phyloP scores from a whole-genome alignment of 345 rosid species.

The Pugionium dolabratum region DNA sequence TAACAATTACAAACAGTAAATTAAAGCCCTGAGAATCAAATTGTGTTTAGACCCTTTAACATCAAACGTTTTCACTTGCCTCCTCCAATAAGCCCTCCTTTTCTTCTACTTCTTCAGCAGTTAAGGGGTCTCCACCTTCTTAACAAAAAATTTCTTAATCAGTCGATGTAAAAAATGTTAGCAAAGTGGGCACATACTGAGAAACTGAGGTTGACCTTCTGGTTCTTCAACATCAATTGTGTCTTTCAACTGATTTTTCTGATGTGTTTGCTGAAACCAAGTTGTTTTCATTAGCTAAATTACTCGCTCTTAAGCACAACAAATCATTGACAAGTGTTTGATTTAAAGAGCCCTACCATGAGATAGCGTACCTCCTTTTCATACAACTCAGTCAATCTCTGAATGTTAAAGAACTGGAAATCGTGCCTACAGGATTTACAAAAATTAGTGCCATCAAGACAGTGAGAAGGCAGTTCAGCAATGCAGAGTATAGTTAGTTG shows the following conservation, averaged over 20 bases:
- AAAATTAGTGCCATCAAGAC: constrained; percentile 6
- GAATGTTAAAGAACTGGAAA: constrained; percentile 95
- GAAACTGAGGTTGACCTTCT: constrained; percentile 64
- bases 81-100: constrained; percentile 88
- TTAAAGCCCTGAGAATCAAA: constrained; percentile 15
- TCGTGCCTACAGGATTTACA: constrained; percentile 68
- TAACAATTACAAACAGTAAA: constrained; percentile 22
- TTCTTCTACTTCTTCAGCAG: constrained; percentile 96
- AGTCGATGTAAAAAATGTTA: constrained; percentile 18
- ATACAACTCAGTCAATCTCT: constrained; percentile 90
- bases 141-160: constrained; percentile 40
- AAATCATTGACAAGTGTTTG: constrained; percentile 13
- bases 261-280: constrained; percentile 88
- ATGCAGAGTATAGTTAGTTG: constrained; percentile 14
- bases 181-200: constrained; percentile 8
- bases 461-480: constrained; percentile 1
- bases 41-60: constrained; percentile 2
- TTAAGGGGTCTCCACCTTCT: constrained; percentile 86
- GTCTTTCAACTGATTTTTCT: constrained; percentile 94
- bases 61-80: constrained; percentile 45
- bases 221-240: constrained; percentile 95
- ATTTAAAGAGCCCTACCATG: constrained; percentile 59
- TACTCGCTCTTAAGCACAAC: neutral
- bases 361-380: constrained; percentile 99
- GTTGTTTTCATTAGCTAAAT: neutral